A percentile compares a stretch with the other conserved stretches of the same genome.
Conservation (phyloP, 2,329 filamentous ascomycete genomes). For the Phialocephala sp. region DNA sequence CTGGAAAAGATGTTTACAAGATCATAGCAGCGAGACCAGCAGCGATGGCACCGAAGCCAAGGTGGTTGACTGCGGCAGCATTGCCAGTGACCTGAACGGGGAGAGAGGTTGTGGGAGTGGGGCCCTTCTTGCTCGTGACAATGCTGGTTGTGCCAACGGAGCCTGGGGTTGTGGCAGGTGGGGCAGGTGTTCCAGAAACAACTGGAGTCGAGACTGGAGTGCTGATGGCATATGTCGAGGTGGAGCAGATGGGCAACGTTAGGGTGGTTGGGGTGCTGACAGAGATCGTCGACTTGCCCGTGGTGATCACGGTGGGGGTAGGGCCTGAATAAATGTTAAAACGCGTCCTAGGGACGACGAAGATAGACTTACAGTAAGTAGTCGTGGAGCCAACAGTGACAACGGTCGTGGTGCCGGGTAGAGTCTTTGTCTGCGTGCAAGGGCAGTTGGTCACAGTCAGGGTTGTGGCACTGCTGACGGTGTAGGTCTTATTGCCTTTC, state of each 20-base stretch:
- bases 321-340: slow-evolving; percentile 21
- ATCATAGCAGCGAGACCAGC: slow-evolving; percentile 37
- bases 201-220: slow-evolving; percentile 51
- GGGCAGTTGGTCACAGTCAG: background rate
- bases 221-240: slow-evolving; percentile 16
- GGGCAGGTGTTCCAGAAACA: slow-evolving; percentile 45
- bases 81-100: slow-evolving; percentile 29
- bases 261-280: slow-evolving; percentile 26
- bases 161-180: slow-evolving; percentile 50
- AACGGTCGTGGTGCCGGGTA: slow-evolving; percentile 18
- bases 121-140: slow-evolving; percentile 4
- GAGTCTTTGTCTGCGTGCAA: slow-evolving; percentile 27
- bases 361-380: slow-evolving; percentile 22
- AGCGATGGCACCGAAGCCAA: slow-evolving; percentile 35
- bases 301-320: slow-evolving; percentile 25
- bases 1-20: slow-evolving; percentile 30
- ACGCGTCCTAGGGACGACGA: no score
- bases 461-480: slow-evolving; percentile 1
- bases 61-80: slow-evolving; percentile 29
- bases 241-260: slow-evolving; percentile 19
- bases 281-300: slow-evolving; percentile 33
- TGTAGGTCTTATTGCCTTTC: background rate
- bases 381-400: slow-evolving; percentile 25
- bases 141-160: slow-evolving; percentile 18
- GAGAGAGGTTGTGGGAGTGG: slow-evolving; percentile 17